Evolutionary conservation across 2,329 filamentous ascomycete genomes (phyloP), one percentile per base, ranked within the genome.

Genomic region (Colletotrichum cordylinicola): DNA sequence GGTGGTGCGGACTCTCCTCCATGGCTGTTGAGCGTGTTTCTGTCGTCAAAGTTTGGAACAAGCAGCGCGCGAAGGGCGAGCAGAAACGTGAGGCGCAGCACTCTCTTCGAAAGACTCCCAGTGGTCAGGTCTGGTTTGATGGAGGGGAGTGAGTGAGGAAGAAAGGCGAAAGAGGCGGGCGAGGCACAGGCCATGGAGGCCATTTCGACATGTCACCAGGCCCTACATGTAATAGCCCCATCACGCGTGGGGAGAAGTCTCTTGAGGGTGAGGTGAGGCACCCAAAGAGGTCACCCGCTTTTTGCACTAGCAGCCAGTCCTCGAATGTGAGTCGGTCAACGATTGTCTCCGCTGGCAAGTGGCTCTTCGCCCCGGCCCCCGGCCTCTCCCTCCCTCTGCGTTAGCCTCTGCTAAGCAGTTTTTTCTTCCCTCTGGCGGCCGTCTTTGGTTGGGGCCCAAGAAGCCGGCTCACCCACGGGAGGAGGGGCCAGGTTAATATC

Each of bases 401-500:
- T 48, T 67, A 67, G 73, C 52, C 39, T 48, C 39, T 48, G 39
- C 39, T 48, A 48, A 48, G 39, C 39, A 48, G 39, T 48, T 48
- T 48, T 48, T 48, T 48, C 24, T 67, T 75, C 52, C 39, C 21
- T 58, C 64, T 43, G 15, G 70, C 55, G 68, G 62, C 67, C 72
- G 68, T 27, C 62, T 70, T 64, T 72, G 73, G 69, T 65, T 68
- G 73, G 73, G 68, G 73, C 73, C 73, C 73, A 75, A 72, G 73
- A 72, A 75, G 73, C 69, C 69, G 73, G 73, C 73, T 75, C 73
- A 64, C 69, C 73, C 64, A 67, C 69, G 73, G 69, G 43, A 72
- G 56, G 69, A 62, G 62, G 62, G 73, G 62, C 69, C 73, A 64
- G 69, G 69, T 62, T 75, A 67, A 75, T 72, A 72, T 67, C 67